Conservation (phyloP, 768 basidiomycete species). For the Russula dissimulans region DNA sequence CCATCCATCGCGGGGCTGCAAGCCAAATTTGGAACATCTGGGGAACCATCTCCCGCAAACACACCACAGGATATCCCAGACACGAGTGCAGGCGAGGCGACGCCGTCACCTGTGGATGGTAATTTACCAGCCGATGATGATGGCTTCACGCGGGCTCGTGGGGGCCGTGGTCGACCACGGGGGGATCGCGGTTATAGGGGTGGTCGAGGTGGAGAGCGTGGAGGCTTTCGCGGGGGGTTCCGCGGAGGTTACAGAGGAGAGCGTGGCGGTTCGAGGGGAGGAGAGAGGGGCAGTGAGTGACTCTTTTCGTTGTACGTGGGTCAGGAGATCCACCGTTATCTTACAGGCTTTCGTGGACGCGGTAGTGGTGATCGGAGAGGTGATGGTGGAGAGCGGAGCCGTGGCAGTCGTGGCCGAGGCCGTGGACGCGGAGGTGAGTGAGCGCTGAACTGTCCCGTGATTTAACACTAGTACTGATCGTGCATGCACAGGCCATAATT, state of each 20-base stretch:
- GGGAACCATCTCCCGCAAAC: constrained; percentile 31
- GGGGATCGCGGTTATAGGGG: constrained; percentile 14
- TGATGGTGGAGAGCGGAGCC: constrained; percentile 21
- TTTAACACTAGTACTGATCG: not conserved
- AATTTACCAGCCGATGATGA: constrained; percentile 41
- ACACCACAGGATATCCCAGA: constrained; percentile 24
- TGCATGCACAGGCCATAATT: not conserved
- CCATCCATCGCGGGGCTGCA: constrained; percentile 73
- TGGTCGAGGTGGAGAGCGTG: constrained; percentile 18
- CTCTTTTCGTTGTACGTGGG: not conserved
- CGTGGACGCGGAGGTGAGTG: constrained; percentile 25
- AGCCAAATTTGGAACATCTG: constrained; percentile 65
- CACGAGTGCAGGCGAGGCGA: constrained; percentile 19
- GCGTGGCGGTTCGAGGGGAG: constrained; percentile 26
- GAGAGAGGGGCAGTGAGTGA: constrained; percentile 13
- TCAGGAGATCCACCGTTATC: not conserved
- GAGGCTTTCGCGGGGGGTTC: constrained; percentile 29
- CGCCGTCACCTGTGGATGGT: constrained; percentile 23
- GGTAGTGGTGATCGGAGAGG: constrained; percentile 27
- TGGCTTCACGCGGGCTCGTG: constrained; percentile 38
- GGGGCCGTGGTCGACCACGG: constrained; percentile 17
- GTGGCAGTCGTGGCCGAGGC: constrained; percentile 25
- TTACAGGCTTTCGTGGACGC: constrained; percentile 20
- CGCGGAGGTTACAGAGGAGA: constrained; percentile 34
- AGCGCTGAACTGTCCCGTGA: not conserved